Evolutionary conservation across 1,284 basidiomycete species (phyloP), one percentile per base, ranked within the genome.

Genomic region (Cutaneotrichosporon dermatis): DNA sequence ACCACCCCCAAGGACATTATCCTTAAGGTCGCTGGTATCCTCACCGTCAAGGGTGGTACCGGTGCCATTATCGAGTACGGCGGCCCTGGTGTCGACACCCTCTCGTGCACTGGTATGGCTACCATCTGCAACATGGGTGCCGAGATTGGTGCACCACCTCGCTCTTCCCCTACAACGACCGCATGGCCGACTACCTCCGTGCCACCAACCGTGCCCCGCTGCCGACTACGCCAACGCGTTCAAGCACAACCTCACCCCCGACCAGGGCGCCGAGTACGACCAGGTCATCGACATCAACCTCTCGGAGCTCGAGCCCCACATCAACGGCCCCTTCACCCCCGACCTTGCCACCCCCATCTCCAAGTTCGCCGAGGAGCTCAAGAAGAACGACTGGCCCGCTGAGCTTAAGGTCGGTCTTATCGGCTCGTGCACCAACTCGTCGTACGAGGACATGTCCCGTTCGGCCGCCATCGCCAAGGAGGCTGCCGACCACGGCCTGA

Each of bases 361-460:
- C 78, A 89, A 95, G 83, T 97, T 99, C 76, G 89, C 90, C 64
- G 81, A 83, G 56, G 92, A 87, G 71, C 92, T 92, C 70, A 92
- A 92, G 85, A 88, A 92, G 83, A 96, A 98, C 83, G 84, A 85
- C 79, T 99, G 96, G 95, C 95, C 95, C 51, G 82, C 86, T 64
- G 95, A 99, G 79, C 88, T 99, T 82, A 94, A 92, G 83, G 96
- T 98, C 72, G 91, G 86, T 64, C 86, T 99, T 61, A 99, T 99
- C 76, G 95, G 96, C 61, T 99, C 96, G 54, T 99, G 95, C 89
- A 99, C 96, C 79, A 99, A 99, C 86, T 99, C 95, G 54, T 99
- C 96, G 36, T 99, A 99, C 79, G 96, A 99, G 82, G 96, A 99
- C 82, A 98, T 99, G 95, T 90, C 91, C 51, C 92, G 96, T 75